Base-by-base conservation (phyloP, 192 early-diverging fungal genomes). In the Irineochytrium annulatum region DNA sequence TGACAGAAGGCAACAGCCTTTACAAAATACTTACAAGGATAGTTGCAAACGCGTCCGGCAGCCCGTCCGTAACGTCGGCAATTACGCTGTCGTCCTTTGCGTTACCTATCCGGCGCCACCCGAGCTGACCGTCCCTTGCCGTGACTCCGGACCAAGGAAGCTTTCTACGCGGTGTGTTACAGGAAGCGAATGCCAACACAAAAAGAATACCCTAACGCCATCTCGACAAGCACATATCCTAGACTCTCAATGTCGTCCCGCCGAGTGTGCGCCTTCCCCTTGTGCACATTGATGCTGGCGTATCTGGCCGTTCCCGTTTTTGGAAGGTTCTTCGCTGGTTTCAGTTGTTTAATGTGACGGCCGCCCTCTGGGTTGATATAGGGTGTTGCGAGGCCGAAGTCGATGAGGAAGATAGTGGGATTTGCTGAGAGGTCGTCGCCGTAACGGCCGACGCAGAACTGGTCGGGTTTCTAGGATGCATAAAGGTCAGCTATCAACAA, bases 221-320 rank as follows among this genome's bases (percentile, higher is more conserved):
- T 16, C 44, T 71, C 69, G 17, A 71, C 34, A 19, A 68, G 11
- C n/a, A 71, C 26, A 35, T 71, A 71, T 2, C 26, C 62, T 0
- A 71, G 64, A 6, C 48, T 55, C 33, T 71, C 69, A 1, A 71
- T 45, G 37, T 71, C 69, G 35, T 71, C 69, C 11, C 69, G 34
- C 24, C 69, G 48, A 1, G 69, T 49, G 51, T 71, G 63, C 5
- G 53, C 49, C 13, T 34, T 17, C 20, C 69, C 69, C 16, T 28
- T 14, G 30, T 71, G 69, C 8, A 71, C 69, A 52, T 68, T 68
- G 24, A 71, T 3, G 0, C 51, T 55, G 13, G 69, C 69, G 49
- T 71, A 71, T 55, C 69, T 55, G 0, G 69, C 69, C 17, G 69
- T 71, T 29, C 69, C 69, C 24, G 69, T 71, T 34, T 60, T 59